Evolutionary conservation across 352 stramenopile species (phyloP).

Genomic region (Globisporangium acanthophoron): DNA sequence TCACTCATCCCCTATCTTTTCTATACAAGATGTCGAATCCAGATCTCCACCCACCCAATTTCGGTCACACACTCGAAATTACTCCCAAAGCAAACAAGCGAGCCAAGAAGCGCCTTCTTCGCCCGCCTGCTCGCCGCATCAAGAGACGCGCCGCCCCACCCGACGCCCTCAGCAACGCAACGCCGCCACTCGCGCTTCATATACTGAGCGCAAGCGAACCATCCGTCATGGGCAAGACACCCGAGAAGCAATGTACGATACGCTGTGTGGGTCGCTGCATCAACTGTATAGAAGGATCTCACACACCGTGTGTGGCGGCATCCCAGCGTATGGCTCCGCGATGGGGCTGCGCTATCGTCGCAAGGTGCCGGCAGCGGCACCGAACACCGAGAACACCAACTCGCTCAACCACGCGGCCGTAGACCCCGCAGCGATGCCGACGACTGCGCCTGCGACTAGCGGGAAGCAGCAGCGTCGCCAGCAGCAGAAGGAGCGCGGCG

Average conservation of each 20-base stretch:
- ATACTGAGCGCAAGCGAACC: neutral
- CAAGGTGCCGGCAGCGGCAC: constrained; percentile 24
- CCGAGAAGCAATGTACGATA: constrained; percentile 24
- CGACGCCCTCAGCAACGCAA: neutral
- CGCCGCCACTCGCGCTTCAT: too few relatives aligned
- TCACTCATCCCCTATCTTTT: too few relatives aligned
- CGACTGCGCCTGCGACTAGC: neutral
- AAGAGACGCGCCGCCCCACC: constrained; percentile 6
- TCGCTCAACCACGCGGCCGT: neutral
- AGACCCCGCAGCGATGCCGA: too few relatives aligned
- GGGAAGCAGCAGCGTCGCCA: constrained; percentile 4
- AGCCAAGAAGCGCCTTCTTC: neutral
- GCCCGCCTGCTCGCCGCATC: constrained; percentile 1
- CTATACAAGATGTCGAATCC: too few relatives aligned
- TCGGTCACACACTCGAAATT: too few relatives aligned
- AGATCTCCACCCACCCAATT: too few relatives aligned
- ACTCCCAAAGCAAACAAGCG: too few relatives aligned
- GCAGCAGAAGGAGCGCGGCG: constrained; percentile 6
- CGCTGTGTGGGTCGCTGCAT: neutral
- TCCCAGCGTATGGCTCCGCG: constrained; percentile 2
- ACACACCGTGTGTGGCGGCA: too few relatives aligned
- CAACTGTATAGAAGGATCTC: too few relatives aligned
- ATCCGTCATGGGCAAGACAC: constrained; percentile 41
- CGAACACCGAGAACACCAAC: constrained; percentile 21
- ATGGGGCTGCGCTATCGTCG: constrained; percentile 43